phyloP scores from a whole-genome alignment of 352 stramenopile species.

The Aphanomyces cochlioides region DNA sequence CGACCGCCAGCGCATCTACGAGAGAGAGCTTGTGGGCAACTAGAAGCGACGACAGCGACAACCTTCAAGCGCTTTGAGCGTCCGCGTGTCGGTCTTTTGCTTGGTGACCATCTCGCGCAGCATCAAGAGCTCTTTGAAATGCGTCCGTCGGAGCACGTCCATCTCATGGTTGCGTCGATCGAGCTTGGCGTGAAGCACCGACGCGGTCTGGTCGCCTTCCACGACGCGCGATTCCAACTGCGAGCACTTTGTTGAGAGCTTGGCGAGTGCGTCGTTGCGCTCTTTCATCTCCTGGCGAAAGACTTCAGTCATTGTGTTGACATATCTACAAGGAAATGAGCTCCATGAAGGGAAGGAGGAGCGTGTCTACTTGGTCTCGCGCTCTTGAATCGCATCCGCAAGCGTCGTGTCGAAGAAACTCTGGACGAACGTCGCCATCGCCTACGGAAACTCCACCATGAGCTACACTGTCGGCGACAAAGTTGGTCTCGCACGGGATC shows the following conservation, averaged over 20 bases:
- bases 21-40: conserved; percentile 26
- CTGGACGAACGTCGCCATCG: conserved; percentile 29
- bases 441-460: background rate
- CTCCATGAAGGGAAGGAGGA: background rate
- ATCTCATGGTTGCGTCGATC: conserved; percentile 61
- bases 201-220: conserved; percentile 36
- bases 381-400: conserved; percentile 46
- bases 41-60: conserved; percentile 26
- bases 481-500: background rate
- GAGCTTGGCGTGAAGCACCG: conserved; percentile 51
- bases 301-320: conserved; percentile 61
- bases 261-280: conserved; percentile 33
- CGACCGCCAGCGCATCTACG: background rate
- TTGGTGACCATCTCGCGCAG: conserved; percentile 62
- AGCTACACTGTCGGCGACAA: background rate
- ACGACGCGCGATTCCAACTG: conserved; percentile 30
- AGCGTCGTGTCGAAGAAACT: conserved; percentile 47
- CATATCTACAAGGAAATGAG: background rate
- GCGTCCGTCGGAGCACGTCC: conserved; percentile 62
- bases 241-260: conserved; percentile 32
- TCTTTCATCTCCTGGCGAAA: conserved; percentile 43
- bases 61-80: conserved; percentile 53
- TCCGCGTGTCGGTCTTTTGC: conserved; percentile 48
- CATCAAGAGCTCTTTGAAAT: conserved; percentile 69
- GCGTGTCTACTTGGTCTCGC: conserved; percentile 39